A percentile compares a stretch with the other conserved stretches of the same genome.
Evolutionary conservation across 108 stramenopile genomes (phyloP).

Genomic region (Phaeodactylum tricornutum): DNA sequence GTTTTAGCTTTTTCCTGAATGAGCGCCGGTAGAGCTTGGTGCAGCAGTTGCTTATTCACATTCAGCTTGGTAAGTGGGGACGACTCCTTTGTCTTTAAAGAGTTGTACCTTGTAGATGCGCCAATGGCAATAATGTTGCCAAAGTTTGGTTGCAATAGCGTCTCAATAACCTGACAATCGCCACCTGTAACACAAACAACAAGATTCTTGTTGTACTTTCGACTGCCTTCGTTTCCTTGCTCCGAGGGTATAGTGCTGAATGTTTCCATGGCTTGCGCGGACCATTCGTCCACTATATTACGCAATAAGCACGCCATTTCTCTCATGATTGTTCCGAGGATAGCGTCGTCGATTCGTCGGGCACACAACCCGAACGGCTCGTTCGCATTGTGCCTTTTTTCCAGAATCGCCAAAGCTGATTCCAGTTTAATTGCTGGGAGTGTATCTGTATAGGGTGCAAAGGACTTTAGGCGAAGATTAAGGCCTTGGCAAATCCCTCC

Average conservation of each 20-base stretch:
- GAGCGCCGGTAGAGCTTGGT: too few relatives aligned
- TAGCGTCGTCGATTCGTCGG: slow-evolving; percentile 28
- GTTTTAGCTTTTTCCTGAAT: too few relatives aligned
- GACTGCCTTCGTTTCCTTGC: neutral
- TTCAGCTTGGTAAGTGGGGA: too few relatives aligned
- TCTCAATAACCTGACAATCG: neutral
- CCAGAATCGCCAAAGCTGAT: slow-evolving; percentile 14
- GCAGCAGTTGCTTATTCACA: too few relatives aligned
- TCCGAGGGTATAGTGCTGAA: neutral
- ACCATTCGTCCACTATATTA: slow-evolving; percentile 25
- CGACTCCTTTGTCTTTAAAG: too few relatives aligned
- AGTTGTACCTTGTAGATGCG: too few relatives aligned
- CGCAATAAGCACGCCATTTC: slow-evolving; percentile 40
- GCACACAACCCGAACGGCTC: slow-evolving; percentile 37
- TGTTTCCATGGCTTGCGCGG: neutral
- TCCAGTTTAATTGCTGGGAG: slow-evolving; percentile 34
- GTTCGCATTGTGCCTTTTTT: slow-evolving; percentile 9
- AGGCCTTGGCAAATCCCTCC: slow-evolving; percentile 65
- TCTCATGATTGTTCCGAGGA: slow-evolving; percentile 35
- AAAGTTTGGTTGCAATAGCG: slow-evolving; percentile 2
- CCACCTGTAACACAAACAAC: slow-evolving; percentile 3
- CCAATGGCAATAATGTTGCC: too few relatives aligned
- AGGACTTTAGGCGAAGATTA: slow-evolving; percentile 16
- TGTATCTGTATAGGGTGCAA: slow-evolving; percentile 33
- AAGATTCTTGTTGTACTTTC: neutral